These are phyloP conservation scores for Annona squamosa DNA, from an alignment of 164 flowering plant genomes.

Conservation along the genomic window DNA sequence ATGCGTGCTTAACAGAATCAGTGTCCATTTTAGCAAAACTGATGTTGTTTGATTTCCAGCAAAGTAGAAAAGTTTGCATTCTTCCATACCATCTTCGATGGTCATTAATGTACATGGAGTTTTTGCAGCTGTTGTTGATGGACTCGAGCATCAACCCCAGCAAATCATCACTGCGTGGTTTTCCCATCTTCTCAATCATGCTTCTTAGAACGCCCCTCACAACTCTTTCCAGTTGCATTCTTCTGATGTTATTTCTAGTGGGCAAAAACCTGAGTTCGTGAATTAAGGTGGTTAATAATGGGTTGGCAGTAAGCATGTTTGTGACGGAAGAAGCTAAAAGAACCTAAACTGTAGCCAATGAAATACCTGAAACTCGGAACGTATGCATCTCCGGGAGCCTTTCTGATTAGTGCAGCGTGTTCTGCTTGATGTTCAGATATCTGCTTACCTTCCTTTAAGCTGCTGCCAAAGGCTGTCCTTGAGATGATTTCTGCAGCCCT, in stretches of 20 bases:
- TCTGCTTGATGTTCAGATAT: constrained; percentile 44
- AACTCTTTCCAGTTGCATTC: constrained; percentile 2
- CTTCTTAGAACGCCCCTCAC: constrained; percentile 1
- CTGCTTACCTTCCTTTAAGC: constrained; percentile 36
- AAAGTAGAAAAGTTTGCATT: constrained; percentile 45
- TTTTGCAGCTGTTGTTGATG: constrained; percentile 2
- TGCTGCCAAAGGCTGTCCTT: constrained; percentile 50
- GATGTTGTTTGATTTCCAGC: constrained; percentile 52
- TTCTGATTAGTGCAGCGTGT: constrained; percentile 22
- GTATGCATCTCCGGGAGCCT: constrained; percentile 22
- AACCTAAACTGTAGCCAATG: neutral
- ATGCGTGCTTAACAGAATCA: constrained; percentile 34
- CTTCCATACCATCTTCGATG: constrained; percentile 40
- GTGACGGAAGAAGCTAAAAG: neutral
- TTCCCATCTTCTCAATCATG: constrained; percentile 13
- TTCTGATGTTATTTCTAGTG: constrained; percentile 13
- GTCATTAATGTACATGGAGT: constrained; percentile 19
- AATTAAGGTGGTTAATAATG: neutral
- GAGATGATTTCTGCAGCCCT: constrained; percentile 41
- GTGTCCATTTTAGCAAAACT: constrained; percentile 37
- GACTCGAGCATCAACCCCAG: constrained; percentile 16
- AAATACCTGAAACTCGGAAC: constrained; percentile 44
- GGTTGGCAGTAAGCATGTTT: too few relatives aligned
- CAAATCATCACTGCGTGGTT: constrained; percentile 9
- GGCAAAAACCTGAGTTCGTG: constrained; percentile 9